Conservation (phyloP, 169 alveolate species). For the Plasmodium gaboni region DNA sequence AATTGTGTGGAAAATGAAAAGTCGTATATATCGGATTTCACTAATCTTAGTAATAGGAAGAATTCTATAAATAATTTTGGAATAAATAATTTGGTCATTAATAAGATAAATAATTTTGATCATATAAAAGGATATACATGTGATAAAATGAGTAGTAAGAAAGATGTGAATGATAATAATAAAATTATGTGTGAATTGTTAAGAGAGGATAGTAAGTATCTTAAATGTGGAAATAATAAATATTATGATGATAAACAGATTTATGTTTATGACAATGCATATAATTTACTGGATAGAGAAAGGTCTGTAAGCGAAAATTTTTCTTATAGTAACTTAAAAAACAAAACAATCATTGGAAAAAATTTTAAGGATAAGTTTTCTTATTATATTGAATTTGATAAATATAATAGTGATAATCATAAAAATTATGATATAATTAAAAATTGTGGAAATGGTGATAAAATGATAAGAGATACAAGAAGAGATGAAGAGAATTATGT, state of each 20-base stretch:
- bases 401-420: constrained; percentile 12
- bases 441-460: neutral
- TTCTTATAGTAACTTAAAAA: constrained; percentile 21
- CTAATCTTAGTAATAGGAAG: constrained; percentile 1
- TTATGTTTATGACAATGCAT: no score
- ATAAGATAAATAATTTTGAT: constrained; percentile 29
- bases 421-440: constrained; percentile 5
- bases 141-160: neutral
- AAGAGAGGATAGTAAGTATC: no score
- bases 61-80: constrained; percentile 44
- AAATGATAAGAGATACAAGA: neutral
- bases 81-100: constrained; percentile 73
- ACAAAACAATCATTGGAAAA: constrained; percentile 74
- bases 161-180: neutral
- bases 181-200: neutral
- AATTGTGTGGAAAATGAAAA: neutral
- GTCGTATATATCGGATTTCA: neutral
- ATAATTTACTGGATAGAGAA: constrained; percentile 9
- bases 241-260: no score
- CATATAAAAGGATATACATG: constrained; percentile 20
- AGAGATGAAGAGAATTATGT: neutral
- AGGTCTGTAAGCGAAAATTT: constrained; percentile 53
- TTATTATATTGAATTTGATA: constrained; percentile 71
- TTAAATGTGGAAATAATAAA: no score
- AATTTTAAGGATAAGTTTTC: constrained; percentile 42